These are phyloP conservation scores for Fusarium torulosum DNA, from an alignment of 2,329 filamentous ascomycete species.

Conservation along the genomic window DNA sequence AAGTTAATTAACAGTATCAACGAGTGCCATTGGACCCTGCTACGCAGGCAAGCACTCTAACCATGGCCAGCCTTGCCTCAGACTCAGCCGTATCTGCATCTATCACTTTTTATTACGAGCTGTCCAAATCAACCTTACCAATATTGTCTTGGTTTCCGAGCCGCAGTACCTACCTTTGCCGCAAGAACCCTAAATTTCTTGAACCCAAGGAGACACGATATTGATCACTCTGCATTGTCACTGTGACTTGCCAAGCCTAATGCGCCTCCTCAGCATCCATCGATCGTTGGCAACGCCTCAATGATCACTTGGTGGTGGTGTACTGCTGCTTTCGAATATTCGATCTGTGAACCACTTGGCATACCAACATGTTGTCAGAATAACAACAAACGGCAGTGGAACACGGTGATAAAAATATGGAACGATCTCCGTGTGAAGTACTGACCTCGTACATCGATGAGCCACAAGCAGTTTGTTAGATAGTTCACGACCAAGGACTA, in stretches of 20 bases:
- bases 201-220: background rate
- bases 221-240: background rate
- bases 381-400: background rate
- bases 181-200: background rate
- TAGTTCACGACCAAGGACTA: background rate
- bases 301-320: slow-evolving; percentile 4
- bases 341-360: too few species aligned
- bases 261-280: background rate
- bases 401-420: background rate
- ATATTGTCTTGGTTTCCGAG: slow-evolving; percentile 13
- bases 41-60: slow-evolving; percentile 2
- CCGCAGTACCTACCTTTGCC: background rate
- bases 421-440: background rate
- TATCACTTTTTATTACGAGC: slow-evolving; percentile 5
- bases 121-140: slow-evolving; percentile 7
- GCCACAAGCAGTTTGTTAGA: background rate
- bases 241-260: background rate
- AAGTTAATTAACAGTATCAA: slow-evolving; percentile 19
- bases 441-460: background rate
- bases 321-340: background rate
- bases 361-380: background rate
- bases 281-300: slow-evolving; percentile 1
- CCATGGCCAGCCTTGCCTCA: slow-evolving; percentile 20
- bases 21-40: slow-evolving; percentile 9
- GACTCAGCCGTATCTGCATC: too few species aligned